These are phyloP conservation scores for Nemania sp. DNA, from an alignment of 2,329 filamentous ascomycete species.

Conservation along the genomic window DNA sequence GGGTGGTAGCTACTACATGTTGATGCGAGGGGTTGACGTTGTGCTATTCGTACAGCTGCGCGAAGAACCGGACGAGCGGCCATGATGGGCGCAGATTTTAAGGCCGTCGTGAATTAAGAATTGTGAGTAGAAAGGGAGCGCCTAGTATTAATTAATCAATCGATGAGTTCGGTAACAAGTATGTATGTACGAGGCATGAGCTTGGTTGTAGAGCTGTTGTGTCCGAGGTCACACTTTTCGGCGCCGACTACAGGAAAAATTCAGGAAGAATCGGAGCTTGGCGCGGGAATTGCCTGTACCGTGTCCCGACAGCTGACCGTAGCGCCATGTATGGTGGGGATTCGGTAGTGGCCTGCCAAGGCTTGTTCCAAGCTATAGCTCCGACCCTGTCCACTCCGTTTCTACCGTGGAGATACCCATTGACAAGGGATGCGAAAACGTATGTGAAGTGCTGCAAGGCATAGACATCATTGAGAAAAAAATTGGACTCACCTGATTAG, in stretches of 20 bases:
- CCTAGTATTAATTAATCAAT: background rate
- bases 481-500: slow-evolving; percentile 11
- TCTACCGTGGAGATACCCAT: background rate
- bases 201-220: background rate
- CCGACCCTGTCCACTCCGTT: background rate
- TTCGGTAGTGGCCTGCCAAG: slow-evolving; percentile 15
- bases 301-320: slow-evolving; percentile 9
- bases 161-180: background rate
- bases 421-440: background rate
- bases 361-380: background rate
- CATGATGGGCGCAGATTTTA: slow-evolving; percentile 42
- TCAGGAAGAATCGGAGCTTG: slow-evolving; percentile 37
- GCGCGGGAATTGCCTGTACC: slow-evolving; percentile 24
- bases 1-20: slow-evolving; percentile 24
- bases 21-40: slow-evolving; percentile 26
- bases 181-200: background rate
- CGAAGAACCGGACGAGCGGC: slow-evolving; percentile 46
- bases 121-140: background rate
- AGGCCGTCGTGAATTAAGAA: slow-evolving; percentile 3
- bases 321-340: slow-evolving; percentile 15
- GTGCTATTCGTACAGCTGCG: slow-evolving; percentile 42
- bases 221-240: slow-evolving; percentile 12
- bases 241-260: slow-evolving; percentile 31
- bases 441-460: background rate
- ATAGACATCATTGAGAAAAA: background rate